Base-by-base conservation (phyloP, 2,329 filamentous ascomycete genomes). In the Sphaerulina vaccinii region DNA sequence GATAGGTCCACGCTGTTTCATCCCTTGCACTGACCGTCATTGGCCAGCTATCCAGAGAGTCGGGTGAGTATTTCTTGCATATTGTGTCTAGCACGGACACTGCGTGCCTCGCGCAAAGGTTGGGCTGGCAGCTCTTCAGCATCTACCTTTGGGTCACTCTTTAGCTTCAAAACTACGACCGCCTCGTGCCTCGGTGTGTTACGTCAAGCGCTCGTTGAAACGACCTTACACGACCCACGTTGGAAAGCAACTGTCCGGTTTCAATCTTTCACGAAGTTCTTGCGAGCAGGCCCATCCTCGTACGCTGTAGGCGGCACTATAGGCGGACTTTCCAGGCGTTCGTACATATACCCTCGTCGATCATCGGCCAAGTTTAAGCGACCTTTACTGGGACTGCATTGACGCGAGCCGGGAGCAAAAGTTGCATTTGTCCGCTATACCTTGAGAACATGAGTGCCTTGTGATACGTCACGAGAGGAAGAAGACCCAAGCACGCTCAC, bases 1-100 rank as follows among this genome's bases (percentile, higher is more conserved):
- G 56, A 63, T 62, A 61, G 58, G 56, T 59, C 56, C 52, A 60
- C 60, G 57, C 50, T 53, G 64, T 66, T 64, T 66, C 65, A 65
- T 59, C 62, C 65, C 65, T 67, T 67, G 65, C 66, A 57, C 57
- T 49, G 46, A 29, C 59, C 62, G 29, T 43, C 47, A 49, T 49
- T 51, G 48, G 46, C 39, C 49, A 48, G 44, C 51, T 16, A 51
- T 55, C 56, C 52, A 54, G 52, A 57, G 53, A 53, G 46, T 58
- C 62, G 61, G 56, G 51, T 48, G n/a, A n/a, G 54, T 59, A 57
- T 59, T 57, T 54, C 59, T 59, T 61, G 59, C 60, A 60, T 57
- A 27, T 43, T 49, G 53, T 43, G 19, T 42, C 56, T 51, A 48
- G 29, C 33, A 45, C 41, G 45, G 52, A 50, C 32, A 50, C 53